phyloP scores from a whole-genome alignment of 2,329 filamentous ascomycete genomes.

The Periconia sp. region DNA sequence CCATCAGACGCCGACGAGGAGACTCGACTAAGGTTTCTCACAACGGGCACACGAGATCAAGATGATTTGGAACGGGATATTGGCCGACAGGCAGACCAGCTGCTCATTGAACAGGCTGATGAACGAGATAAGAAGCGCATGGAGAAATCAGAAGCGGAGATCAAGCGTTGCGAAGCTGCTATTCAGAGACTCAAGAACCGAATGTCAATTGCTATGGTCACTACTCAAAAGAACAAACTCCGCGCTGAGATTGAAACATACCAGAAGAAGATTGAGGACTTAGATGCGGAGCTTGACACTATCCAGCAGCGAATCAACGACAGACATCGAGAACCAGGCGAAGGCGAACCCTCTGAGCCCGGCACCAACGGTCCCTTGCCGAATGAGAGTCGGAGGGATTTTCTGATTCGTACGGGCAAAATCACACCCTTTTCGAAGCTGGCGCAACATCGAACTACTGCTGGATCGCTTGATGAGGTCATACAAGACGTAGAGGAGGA shows the following conservation, averaged over 20 bases:
- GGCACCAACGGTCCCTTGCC: conserved; percentile 65
- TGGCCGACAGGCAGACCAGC: conserved; percentile 62
- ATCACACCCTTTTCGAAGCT: conserved; percentile 93
- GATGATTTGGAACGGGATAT: conserved; percentile 91
- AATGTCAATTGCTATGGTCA: conserved; percentile 56
- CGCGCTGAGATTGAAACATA: conserved; percentile 68
- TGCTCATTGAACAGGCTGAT: conserved; percentile 63
- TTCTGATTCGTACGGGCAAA: conserved; percentile 91
- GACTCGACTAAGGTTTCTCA: conserved; percentile 41
- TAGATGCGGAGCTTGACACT: conserved; percentile 74
- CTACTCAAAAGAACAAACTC: conserved; percentile 59
- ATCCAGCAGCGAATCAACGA: conserved; percentile 81
- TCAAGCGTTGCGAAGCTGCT: conserved; percentile 66
- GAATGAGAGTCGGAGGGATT: conserved; percentile 84
- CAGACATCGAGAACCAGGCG: conserved; percentile 61
- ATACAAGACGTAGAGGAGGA: conserved; percentile 83
- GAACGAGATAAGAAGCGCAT: conserved; percentile 65
- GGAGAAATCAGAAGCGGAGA: conserved; percentile 54
- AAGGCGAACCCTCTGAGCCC: conserved; percentile 44
- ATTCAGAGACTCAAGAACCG: conserved; percentile 62
- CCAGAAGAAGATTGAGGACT: conserved; percentile 63
- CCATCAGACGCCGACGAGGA: conserved; percentile 44
- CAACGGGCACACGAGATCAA: conserved; percentile 67
- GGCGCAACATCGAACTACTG: conserved; percentile 63
- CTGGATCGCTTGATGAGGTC: conserved; percentile 73